Evolutionary conservation across 192 early-diverging fungal species (phyloP).

Genomic region (Umbelopsis sp.): DNA sequence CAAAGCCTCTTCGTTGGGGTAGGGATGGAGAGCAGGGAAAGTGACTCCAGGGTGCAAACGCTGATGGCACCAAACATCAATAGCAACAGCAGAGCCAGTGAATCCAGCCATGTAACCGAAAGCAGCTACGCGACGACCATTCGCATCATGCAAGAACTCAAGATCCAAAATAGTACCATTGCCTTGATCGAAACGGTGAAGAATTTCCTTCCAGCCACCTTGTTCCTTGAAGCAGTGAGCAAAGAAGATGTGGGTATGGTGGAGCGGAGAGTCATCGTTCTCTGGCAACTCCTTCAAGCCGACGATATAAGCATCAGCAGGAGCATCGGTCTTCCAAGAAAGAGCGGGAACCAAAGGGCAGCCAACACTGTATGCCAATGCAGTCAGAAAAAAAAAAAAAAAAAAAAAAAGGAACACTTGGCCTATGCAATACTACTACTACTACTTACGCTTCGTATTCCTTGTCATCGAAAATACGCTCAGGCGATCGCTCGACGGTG

Average conservation of each 20-base stretch:
- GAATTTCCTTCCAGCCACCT: conserved; percentile 89
- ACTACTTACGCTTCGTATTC: conserved; percentile 79
- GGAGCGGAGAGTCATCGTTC: conserved; percentile 84
- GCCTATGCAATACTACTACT: not conserved
- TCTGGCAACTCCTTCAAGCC: conserved; percentile 98
- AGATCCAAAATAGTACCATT: conserved; percentile 90
- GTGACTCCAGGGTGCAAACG: conserved; percentile 51
- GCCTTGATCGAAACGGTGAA: conserved; percentile 82
- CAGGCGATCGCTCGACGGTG: conserved; percentile 80
- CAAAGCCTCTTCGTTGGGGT: conserved; percentile 81
- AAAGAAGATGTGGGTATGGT: conserved; percentile 96
- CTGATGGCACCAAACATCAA: conserved; percentile 92
- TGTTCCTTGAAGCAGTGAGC: conserved; percentile 98
- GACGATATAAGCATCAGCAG: conserved; percentile 89
- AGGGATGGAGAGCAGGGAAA: conserved; percentile 81
- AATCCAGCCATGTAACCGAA: conserved; percentile 98
- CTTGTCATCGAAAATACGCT: conserved; percentile 86
- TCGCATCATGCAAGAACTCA: conserved; percentile 89
- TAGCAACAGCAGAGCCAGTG: conserved; percentile 88
- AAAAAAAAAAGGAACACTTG: not conserved
- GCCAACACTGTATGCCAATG: conserved; percentile 77
- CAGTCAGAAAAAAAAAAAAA: no score
- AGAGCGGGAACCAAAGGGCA: conserved; percentile 77
- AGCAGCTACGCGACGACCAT: conserved; percentile 90
- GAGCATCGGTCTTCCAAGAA: conserved; percentile 84